Conservation (phyloP, 148 eudicot genomes). For the Nyssa sinensis region DNA sequence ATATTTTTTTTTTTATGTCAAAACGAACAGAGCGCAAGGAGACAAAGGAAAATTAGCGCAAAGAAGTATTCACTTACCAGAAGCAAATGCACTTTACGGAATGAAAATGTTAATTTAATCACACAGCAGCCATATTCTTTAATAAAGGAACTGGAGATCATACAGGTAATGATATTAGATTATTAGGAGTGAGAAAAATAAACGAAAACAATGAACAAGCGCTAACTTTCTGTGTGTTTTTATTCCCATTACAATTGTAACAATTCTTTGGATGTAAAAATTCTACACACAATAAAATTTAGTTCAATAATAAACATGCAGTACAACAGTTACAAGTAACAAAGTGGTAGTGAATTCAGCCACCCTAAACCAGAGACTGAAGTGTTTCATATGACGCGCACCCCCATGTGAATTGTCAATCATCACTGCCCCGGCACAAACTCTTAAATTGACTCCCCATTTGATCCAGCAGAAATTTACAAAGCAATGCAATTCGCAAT, state of each 20-base stretch:
- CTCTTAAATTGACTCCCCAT: not conserved
- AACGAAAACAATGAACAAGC: not conserved
- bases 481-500: not conserved
- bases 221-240: not conserved
- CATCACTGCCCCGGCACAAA: not conserved
- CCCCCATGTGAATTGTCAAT: not conserved
- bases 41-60: too few relatives aligned
- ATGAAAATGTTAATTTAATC: not conserved
- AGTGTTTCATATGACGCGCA: not conserved
- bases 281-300: constrained; percentile 1
- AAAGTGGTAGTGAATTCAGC: not conserved
- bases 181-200: not conserved
- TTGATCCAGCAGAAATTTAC: not conserved
- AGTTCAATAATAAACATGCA: not conserved
- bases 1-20: too few relatives aligned
- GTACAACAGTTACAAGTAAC: not conserved
- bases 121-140: not conserved
- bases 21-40: too few relatives aligned
- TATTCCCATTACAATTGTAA: constrained; percentile 6
- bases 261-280: not conserved
- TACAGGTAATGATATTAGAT: not conserved
- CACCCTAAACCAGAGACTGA: not conserved
- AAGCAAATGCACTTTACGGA: not conserved
- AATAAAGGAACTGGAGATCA: not conserved
- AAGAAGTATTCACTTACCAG: not conserved